Base-by-base conservation (phyloP, 2,329 filamentous ascomycete species). In the Colletotrichum lupini region DNA sequence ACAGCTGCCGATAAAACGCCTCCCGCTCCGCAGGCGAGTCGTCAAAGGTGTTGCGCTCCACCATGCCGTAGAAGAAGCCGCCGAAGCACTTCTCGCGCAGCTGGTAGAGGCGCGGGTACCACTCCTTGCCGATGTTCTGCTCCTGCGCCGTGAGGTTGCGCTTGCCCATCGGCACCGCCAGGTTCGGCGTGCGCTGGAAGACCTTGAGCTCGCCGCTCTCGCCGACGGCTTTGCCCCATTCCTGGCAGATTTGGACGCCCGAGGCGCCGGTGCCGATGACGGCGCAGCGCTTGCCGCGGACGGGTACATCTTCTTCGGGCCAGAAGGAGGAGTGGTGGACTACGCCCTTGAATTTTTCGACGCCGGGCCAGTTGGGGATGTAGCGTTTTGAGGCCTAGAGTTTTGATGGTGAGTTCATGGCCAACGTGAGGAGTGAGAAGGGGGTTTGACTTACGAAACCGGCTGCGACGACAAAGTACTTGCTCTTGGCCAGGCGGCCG, bases 101-200 rank as follows among this genome's bases (percentile, higher is more conserved):
- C 32, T 81, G 81, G 78, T 90, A 92, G 2, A 93, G 82, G 63
- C 87, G 81, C 0, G 82, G 83, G 62, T 90, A 89, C 46, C 79
- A 80, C 8, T 74, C 75, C 76, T 88, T 88, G 26, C 76, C 78
- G 2, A 77, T 77, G 28, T 88, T 81, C 76, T 92, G 88, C 73
- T 90, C 87, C 69, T 87, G 83, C 12, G 79, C 81, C 0, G 84
- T 86, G 4, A 75, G 67, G 0, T n/a, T 19, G 6, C 59, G 55
- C 22, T 64, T 74, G 8, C 73, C 71, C 89, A 93, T 92, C 0
- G 91, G 91, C 0, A 93, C 76, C 0, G 89, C 90, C 7, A 92
- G 82, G 72, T 93, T 93, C 0, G 92, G 92, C 1, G 91, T 93
- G 12, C 92, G 87, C 76, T 93, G 91, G 79, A 93, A 92, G 46